Evolutionary conservation across 2,329 filamentous ascomycete species (phyloP), one percentile per base, ranked within the genome.

Genomic region (Neonectria ditissima): DNA sequence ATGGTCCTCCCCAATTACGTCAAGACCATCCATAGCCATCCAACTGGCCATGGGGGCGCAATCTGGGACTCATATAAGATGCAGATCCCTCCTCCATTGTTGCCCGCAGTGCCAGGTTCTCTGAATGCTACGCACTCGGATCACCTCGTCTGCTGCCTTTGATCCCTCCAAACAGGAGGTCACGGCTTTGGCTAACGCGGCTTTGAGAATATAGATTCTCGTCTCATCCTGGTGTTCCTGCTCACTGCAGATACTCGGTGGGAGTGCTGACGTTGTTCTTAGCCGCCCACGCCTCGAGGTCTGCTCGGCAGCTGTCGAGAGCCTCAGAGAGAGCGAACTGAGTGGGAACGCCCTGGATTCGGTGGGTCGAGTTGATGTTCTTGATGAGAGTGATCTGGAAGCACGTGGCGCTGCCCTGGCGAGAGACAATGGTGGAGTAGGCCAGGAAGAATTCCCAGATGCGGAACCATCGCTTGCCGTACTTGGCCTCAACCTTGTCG

Each of bases 381-480:
- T 97, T 97, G 80, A 96, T 92, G 66, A 94, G 82, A 32, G 89
- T 90, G 77, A 97, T 92, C 84, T 97, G 93, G 85, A 89, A 97
- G 86, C 93, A 97, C 44, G 92, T 94, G 55, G 93, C 93, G 74
- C 86, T 86, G 73, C 94, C 93, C 82, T 97, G 93, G 77, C 94
- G 90, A 47, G 93, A 93, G 79, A 88, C 87, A 78, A 97, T 97
- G 79, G 91, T 93, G 30, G 92, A 93, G 80, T 89, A 94, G 70
- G 92, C 92, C 67, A 97, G 87, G 88, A 97, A 97, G 83, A 89
- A 94, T 78, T 97, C 93, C 93, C 94, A 97, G 80, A 97, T 97
- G 80, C 95, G 90, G 88, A 92, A 99, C 96, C 96, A 99, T 77
- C 92, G 87, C 77, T 91, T 90, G 75, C 96, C 96, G 78, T 98